A percentile compares a stretch with the other conserved stretches of the same genome.
Conservation (phyloP, 148 eudicot genomes). For the Arbutus unedo region DNA sequence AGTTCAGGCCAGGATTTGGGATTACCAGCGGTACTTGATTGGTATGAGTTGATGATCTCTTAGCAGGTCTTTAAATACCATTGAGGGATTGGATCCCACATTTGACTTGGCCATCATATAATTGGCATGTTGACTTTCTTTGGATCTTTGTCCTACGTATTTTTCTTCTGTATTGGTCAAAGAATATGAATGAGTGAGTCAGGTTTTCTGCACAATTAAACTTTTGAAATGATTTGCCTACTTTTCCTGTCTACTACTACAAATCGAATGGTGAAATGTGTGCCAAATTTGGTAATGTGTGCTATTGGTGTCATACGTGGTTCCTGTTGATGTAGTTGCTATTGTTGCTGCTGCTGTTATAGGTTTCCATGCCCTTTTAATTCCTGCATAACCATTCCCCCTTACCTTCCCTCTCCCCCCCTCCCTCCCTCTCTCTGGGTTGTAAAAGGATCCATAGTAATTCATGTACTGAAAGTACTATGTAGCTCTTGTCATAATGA, state of each 20-base stretch:
- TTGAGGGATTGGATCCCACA: background rate
- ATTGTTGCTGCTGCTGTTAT: background rate
- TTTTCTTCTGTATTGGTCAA: background rate
- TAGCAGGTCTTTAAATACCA: background rate
- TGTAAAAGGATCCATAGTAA: background rate
- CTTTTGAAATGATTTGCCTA: background rate
- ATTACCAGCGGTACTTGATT: constrained; percentile 41
- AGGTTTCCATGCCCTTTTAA: no score
- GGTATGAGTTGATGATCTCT: constrained; percentile 38
- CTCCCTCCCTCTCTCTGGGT: background rate
- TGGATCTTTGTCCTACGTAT: background rate
- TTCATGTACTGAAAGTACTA: background rate
- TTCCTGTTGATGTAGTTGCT: background rate
- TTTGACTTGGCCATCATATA: background rate
- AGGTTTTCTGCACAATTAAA: background rate
- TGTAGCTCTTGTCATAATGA: background rate
- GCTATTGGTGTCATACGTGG: background rate
- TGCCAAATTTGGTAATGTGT: background rate
- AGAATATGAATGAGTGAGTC: no score
- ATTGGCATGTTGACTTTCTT: background rate
- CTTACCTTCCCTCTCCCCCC: background rate
- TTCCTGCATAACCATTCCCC: no score
- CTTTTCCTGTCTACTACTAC: background rate
- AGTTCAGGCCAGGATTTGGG: constrained; percentile 50
- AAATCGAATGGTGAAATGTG: background rate